Evolutionary conservation across 495 filamentous ascomycete species (phyloP).

Genomic region (Talaromyces liani): DNA sequence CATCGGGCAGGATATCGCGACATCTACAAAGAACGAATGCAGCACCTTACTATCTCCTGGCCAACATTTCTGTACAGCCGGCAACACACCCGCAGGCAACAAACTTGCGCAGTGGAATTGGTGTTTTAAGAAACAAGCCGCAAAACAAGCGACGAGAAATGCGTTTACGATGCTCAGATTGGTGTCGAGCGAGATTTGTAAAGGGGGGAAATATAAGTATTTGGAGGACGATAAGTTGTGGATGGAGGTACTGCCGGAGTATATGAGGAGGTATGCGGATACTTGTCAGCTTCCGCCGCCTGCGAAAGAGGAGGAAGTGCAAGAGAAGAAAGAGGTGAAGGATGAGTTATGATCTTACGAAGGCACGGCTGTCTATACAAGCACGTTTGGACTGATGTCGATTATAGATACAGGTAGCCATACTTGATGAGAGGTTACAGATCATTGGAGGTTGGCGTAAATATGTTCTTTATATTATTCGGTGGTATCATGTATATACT

Average conservation of each 20-base stretch:
- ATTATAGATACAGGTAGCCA: too few relatives aligned
- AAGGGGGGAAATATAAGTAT: constrained; percentile 24
- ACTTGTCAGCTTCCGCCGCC: constrained; percentile 19
- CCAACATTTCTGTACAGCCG: constrained; percentile 31
- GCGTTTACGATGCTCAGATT: constrained; percentile 29
- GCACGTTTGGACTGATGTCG: background rate
- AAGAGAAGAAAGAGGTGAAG: constrained; percentile 7
- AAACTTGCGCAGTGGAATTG: constrained; percentile 31
- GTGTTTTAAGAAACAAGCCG: constrained; percentile 36
- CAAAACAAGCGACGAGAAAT: constrained; percentile 27
- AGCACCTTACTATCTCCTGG: constrained; percentile 27
- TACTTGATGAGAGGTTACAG: too few relatives aligned
- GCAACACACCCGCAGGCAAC: constrained; percentile 13
- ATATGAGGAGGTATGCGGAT: constrained; percentile 36
- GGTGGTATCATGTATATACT: constrained; percentile 7
- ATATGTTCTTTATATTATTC: constrained; percentile 6
- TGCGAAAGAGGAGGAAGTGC: background rate
- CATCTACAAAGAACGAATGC: constrained; percentile 27
- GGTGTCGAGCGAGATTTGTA: constrained; percentile 32
- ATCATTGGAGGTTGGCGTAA: background rate
- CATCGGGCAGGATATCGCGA: constrained; percentile 35
- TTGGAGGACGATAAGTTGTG: constrained; percentile 30
- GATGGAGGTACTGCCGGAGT: constrained; percentile 33
- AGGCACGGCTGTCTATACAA: background rate
- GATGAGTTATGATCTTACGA: constrained; percentile 18